phyloP scores from a whole-genome alignment of 2,329 filamentous ascomycete species.

The Colletotrichum phormii region DNA sequence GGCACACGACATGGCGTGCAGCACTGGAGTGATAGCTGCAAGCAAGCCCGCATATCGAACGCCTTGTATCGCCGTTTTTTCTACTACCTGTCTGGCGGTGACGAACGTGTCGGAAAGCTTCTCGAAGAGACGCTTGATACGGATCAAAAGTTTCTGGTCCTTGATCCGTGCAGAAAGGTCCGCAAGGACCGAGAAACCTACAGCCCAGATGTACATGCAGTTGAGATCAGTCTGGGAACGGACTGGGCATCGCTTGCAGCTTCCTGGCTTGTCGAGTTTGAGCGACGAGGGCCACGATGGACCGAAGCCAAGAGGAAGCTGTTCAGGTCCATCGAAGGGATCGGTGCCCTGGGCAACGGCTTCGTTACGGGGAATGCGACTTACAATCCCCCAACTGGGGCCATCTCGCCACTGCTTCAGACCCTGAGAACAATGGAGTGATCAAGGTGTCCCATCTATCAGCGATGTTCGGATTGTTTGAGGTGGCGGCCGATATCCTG shows the following conservation, averaged over 20 bases:
- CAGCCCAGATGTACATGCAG: background rate
- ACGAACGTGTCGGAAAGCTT: background rate
- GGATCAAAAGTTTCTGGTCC: background rate
- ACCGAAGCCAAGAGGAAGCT: background rate
- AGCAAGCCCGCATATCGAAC: conserved; percentile 70
- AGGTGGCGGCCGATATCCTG: conserved; percentile 62
- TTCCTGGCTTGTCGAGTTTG: background rate
- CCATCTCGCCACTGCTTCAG: background rate
- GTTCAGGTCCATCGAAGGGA: background rate
- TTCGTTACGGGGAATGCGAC: background rate
- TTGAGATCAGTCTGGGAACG: background rate
- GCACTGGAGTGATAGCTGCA: conserved; percentile 71
- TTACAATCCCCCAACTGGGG: background rate
- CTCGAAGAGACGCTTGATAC: background rate
- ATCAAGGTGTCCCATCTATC: conserved; percentile 63
- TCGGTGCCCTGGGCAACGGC: background rate
- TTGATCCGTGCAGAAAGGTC: background rate
- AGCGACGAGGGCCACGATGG: background rate
- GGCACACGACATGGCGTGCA: conserved; percentile 73
- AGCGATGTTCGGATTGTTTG: conserved; percentile 68
- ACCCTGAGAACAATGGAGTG: background rate
- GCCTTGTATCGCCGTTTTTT: conserved; percentile 66
- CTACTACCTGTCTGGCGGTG: conserved; percentile 60
- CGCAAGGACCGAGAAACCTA: background rate
- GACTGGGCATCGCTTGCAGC: background rate